Evolutionary conservation across 2,329 filamentous ascomycete genomes (phyloP), one percentile per base, ranked within the genome.

Genomic region (Trichoderma breve): DNA sequence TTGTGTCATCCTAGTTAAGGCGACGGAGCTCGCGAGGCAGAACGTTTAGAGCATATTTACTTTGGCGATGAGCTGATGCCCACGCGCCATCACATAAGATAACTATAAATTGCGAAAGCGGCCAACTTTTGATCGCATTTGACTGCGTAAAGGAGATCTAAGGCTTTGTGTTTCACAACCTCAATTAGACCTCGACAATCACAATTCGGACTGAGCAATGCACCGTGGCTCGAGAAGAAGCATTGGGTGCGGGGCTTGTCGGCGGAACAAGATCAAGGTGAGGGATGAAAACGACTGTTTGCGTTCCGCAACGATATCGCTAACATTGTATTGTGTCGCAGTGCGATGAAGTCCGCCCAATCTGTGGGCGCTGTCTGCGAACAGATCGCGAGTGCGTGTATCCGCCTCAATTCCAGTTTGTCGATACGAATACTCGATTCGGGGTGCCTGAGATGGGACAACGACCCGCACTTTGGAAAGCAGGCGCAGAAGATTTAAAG

Each of bases 201-300:
- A 43, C 36, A 39, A 43, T 43, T 18, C 3, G 6, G 15, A 18
- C 36, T 43, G 36, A 43, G 2, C 36, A 43, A 43, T 43, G 36
- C 36, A 43, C 36, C 36, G 36, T 18, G 36, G 36, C 15, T 43
- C 36, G 6, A 43, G 36, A 43, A 43, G 36, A 43, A 47, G 61
- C 24, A 12, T 21, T 47, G 61, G 61, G 1, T 64, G 61, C 26
- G 36, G 39, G 18, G 39, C 61, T 47, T 64, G 61, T 64, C 61
- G 61, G 39, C 61, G 36, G 24, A 24, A 47, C 36, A 64, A 64
- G 61, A 47, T 64, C 24, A 64, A 64, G 61, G 61, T 64, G 39
- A 64, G n/a, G 14, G 34, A 43, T 61, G 30, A 24, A 39, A 5
- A 21, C 4, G 36, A 43, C 8, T 32, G 24, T 7, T 30, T 26